A percentile compares a stretch with the other conserved stretches of the same genome.
Conservation (phyloP, 257 asterid species). For the Salvia rosmarinus region DNA sequence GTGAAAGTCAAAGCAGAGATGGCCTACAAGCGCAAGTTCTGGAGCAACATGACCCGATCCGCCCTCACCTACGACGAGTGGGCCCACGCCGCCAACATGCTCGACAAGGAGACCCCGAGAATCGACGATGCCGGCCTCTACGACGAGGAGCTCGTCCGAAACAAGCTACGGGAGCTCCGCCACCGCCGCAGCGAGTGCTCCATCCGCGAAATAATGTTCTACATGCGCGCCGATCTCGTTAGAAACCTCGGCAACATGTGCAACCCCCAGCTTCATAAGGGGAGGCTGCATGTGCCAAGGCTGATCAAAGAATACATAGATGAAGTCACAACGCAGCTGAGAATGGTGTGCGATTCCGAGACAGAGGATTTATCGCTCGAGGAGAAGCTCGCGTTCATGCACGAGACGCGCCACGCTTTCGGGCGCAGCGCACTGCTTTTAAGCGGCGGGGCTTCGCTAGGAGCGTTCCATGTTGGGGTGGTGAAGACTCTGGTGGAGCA, state of each 20-base stretch:
- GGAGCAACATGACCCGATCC: slow-evolving; percentile 84
- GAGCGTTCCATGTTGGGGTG: slow-evolving; percentile 88
- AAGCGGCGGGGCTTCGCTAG: slow-evolving; percentile 96
- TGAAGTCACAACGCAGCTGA: slow-evolving; percentile 81
- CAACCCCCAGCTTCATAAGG: slow-evolving; percentile 87
- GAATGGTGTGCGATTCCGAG: slow-evolving; percentile 82
- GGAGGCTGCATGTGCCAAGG: slow-evolving; percentile 78
- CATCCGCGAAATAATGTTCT: slow-evolving; percentile 77
- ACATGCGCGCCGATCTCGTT: slow-evolving; percentile 87
- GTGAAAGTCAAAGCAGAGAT: slow-evolving; percentile 74
- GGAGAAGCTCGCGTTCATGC: slow-evolving; percentile 92
- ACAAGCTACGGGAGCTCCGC: slow-evolving; percentile 74
- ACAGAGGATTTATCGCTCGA: slow-evolving; percentile 76
- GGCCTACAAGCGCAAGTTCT: slow-evolving; percentile 82
- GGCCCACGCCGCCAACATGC: slow-evolving; percentile 96
- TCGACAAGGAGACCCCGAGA: slow-evolving; percentile 63
- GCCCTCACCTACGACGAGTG: slow-evolving; percentile 91
- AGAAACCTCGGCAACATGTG: slow-evolving; percentile 93
- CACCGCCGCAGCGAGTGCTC: slow-evolving; percentile 78
- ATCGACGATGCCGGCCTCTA: slow-evolving; percentile 66
- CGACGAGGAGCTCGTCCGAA: slow-evolving; percentile 78
- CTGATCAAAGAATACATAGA: slow-evolving; percentile 86
- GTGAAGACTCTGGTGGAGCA: slow-evolving; percentile 88
- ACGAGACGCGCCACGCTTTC: slow-evolving; percentile 91
- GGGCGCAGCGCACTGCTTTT: slow-evolving; percentile 88